Percentiles rank a stretch among this genome's conserved stretches.
phyloP scores from a whole-genome alignment of 768 basidiomycete genomes.

The Lepiota brunneoincarnata region DNA sequence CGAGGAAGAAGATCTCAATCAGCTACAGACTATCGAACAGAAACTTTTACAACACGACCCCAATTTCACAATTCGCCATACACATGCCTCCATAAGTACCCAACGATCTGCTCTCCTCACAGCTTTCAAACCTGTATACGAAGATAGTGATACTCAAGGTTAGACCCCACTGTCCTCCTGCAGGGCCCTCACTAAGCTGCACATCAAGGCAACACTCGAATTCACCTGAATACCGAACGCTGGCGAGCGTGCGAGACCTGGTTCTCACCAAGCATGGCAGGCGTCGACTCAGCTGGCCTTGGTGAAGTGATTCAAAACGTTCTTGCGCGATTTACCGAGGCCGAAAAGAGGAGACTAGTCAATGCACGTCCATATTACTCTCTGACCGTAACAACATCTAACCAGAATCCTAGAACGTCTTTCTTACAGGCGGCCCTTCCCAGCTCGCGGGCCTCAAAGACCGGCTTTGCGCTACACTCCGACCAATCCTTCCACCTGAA shows the following conservation, averaged over 20 bases:
- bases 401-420: slow-evolving; percentile 63
- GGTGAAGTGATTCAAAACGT: slow-evolving; percentile 90
- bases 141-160: slow-evolving; percentile 73
- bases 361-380: slow-evolving; percentile 46
- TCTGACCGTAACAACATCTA: not conserved
- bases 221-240: slow-evolving; percentile 88
- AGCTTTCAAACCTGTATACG: slow-evolving; percentile 79
- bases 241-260: slow-evolving; percentile 91
- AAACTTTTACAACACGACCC: slow-evolving; percentile 85
- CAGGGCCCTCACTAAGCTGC: not conserved
- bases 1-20: slow-evolving; percentile 84
- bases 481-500: slow-evolving; percentile 82
- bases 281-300: slow-evolving; percentile 90
- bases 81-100: slow-evolving; percentile 73
- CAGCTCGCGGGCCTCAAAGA: slow-evolving; percentile 66
- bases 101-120: slow-evolving; percentile 83
- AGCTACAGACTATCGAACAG: slow-evolving; percentile 72
- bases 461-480: slow-evolving; percentile 70
- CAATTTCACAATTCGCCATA: slow-evolving; percentile 76
- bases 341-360: slow-evolving; percentile 70
- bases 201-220: slow-evolving; percentile 56
- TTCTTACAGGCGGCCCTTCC: slow-evolving; percentile 83
- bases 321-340: slow-evolving; percentile 64
- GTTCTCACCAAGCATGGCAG: slow-evolving; percentile 93
- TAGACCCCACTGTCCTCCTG: not conserved